Percentiles rank a stretch among this genome's conserved stretches.
These are phyloP conservation scores for Leptomonas pyrrhocoris DNA, from an alignment of 208 protist genomes.

Conservation along the genomic window DNA sequence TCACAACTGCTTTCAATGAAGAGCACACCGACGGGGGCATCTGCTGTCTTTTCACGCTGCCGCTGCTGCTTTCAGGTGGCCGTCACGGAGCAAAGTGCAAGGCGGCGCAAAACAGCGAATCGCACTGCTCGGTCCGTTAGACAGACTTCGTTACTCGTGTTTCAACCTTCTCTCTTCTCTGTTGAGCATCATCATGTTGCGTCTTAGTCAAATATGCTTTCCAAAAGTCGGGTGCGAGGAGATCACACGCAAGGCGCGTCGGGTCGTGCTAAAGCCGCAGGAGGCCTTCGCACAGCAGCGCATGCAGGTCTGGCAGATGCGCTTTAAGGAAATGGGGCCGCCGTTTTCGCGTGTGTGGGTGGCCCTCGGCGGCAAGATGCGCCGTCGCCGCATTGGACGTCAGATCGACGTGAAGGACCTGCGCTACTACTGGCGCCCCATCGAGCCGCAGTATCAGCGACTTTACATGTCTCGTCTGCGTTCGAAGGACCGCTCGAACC, in stretches of 20 bases:
- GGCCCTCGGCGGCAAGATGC: slow-evolving; percentile 90
- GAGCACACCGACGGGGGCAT: not conserved
- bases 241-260: slow-evolving; percentile 71
- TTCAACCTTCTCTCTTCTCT: not conserved
- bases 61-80: no score
- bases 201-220: slow-evolving; percentile 44
- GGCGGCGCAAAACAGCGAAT: no score
- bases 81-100: no score
- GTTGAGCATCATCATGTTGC: slow-evolving; percentile 50
- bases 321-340: slow-evolving; percentile 92
- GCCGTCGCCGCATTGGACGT: slow-evolving; percentile 84
- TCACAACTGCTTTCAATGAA: not conserved
- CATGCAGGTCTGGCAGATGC: slow-evolving; percentile 88
- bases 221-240: slow-evolving; percentile 87
- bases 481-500: slow-evolving; percentile 69
- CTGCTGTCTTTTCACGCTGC: not conserved
- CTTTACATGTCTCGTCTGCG: slow-evolving; percentile 90
- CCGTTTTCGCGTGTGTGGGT: slow-evolving; percentile 87
- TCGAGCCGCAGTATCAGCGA: slow-evolving; percentile 91
- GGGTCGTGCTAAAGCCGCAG: slow-evolving; percentile 72
- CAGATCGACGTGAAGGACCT: slow-evolving; percentile 90
- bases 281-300: slow-evolving; percentile 73
- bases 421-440: slow-evolving; percentile 91
- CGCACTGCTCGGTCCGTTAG: no score
- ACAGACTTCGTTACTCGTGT: not conserved